Base-by-base conservation (phyloP, 2,329 filamentous ascomycete species). In the Akanthomyces muscarius region DNA sequence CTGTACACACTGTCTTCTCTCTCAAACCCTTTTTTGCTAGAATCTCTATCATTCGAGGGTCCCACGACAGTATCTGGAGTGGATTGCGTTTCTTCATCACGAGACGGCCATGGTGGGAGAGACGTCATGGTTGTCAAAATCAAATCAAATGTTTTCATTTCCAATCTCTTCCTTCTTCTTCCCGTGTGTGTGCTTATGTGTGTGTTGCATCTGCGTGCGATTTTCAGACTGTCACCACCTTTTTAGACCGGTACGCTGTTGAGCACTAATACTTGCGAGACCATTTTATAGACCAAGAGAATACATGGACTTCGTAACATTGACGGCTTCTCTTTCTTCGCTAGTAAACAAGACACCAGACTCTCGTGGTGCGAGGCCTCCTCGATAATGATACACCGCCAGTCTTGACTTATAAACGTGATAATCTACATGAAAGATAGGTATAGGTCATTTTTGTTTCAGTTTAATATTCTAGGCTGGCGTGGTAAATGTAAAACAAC, bases 1-100 rank as follows among this genome's bases (percentile, higher is more conserved):
- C 30, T 61, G 38, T 44, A 61, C 28, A 61, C 41, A 77, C 83
- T 87, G 84, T 87, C 84, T 87, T 87, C 84, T 86, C 85, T 85
- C 82, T 84, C 80, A 82, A 81, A 79, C 76, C 66, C 48, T 64
- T 55, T 47, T 54, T 13, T 10, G 51, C 4, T 44, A 28, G 13
- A 13, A 4, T 30, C 36, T 61, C 45, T 41, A 44, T 25, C n/a
- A 21, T 14, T 8, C 10, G 28, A 23, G 53, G 58, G 72, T 75
- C 75, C 74, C 72, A 76, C 81, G 81, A 83, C 81, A 83, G 81
- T 76, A 74, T 68, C 69, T 68, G 72, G 75, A 74, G 74, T 69
- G 69, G 73, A 74, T 69, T 68, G 65, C 68, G 66, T 68, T 71
- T 58, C 33, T 21, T 33, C 62, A 14, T 53, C 36, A 56, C 50